Evolutionary conservation across 768 basidiomycete genomes (phyloP).

Genomic region (Auricularia sp.): DNA sequence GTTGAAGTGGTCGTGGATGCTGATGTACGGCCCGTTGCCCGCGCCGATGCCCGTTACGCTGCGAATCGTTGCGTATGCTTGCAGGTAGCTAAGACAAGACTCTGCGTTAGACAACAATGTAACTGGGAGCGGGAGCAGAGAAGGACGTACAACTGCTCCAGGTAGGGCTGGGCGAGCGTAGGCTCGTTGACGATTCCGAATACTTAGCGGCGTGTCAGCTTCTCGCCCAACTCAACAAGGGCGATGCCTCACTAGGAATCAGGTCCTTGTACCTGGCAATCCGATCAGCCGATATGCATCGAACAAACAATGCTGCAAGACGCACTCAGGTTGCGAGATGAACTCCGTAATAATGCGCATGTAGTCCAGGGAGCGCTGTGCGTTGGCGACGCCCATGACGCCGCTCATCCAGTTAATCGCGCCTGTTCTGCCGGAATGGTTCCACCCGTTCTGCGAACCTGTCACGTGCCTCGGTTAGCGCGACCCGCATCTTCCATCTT

Average conservation of each 20-base stretch:
- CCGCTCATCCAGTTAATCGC: slow-evolving; percentile 52
- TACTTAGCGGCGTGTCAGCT: background rate
- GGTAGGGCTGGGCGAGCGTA: background rate
- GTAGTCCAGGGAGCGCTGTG: slow-evolving; percentile 65
- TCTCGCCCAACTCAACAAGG: no score
- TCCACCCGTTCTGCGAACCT: slow-evolving; percentile 80
- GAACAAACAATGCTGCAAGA: background rate
- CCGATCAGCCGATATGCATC: background rate
- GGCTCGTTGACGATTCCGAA: slow-evolving; percentile 10
- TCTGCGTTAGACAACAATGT: background rate
- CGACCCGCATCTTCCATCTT: background rate
- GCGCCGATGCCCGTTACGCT: slow-evolving; percentile 46
- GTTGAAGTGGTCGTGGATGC: slow-evolving; percentile 57
- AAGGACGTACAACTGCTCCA: slow-evolving; percentile 16
- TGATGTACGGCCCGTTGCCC: slow-evolving; percentile 49
- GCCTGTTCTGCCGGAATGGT: slow-evolving; percentile 41
- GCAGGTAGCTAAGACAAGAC: background rate
- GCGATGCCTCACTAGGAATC: background rate
- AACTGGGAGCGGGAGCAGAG: background rate
- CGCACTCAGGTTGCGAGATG: slow-evolving; percentile 59
- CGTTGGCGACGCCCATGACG: slow-evolving; percentile 88
- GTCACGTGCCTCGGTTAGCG: slow-evolving; percentile 21
- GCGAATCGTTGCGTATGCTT: background rate
- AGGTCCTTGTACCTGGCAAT: slow-evolving; percentile 3
- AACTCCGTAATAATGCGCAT: slow-evolving; percentile 71